These are phyloP conservation scores for Papilionanthe hybrid DNA, from an alignment of 116 monocot genomes.

Conservation along the genomic window DNA sequence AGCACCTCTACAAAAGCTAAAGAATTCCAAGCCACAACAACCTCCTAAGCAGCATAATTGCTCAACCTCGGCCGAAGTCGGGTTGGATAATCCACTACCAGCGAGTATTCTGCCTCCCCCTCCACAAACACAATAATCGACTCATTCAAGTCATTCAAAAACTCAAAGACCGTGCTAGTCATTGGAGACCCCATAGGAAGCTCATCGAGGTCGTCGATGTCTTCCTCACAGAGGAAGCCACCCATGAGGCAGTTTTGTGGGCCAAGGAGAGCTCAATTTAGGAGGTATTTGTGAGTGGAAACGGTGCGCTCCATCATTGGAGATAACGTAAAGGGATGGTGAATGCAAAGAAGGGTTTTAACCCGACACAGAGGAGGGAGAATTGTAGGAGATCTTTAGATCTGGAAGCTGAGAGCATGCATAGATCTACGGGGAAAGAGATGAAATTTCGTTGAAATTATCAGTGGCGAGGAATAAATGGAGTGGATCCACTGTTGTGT, in stretches of 20 bases:
- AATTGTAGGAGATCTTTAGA: no score
- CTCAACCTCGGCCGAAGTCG: slow-evolving; percentile 38
- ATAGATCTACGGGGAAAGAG: no score
- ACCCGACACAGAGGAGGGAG: no score
- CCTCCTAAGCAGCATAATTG: slow-evolving; percentile 38
- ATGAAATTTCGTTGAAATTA: no score
- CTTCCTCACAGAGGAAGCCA: slow-evolving; percentile 23
- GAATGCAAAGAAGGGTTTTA: no score
- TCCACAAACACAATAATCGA: slow-evolving; percentile 40
- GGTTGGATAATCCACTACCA: slow-evolving; percentile 29
- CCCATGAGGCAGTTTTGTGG: neutral
- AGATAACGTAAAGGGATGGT: neutral
- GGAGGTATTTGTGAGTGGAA: neutral
- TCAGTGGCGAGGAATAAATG: no score
- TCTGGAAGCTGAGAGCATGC: no score
- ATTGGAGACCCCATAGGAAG: neutral
- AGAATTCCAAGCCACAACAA: slow-evolving; percentile 70
- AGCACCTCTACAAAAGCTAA: slow-evolving; percentile 59
- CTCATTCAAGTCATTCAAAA: slow-evolving; percentile 40
- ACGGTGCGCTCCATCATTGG: neutral
- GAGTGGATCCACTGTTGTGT: no score
- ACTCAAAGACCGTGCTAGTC: slow-evolving; percentile 14
- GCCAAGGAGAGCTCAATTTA: neutral
- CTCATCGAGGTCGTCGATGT: slow-evolving; percentile 52
- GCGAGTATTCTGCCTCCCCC: slow-evolving; percentile 41